Evolutionary conservation across 352 stramenopile genomes (phyloP).

Genomic region (Thalassiosira delicatula): DNA sequence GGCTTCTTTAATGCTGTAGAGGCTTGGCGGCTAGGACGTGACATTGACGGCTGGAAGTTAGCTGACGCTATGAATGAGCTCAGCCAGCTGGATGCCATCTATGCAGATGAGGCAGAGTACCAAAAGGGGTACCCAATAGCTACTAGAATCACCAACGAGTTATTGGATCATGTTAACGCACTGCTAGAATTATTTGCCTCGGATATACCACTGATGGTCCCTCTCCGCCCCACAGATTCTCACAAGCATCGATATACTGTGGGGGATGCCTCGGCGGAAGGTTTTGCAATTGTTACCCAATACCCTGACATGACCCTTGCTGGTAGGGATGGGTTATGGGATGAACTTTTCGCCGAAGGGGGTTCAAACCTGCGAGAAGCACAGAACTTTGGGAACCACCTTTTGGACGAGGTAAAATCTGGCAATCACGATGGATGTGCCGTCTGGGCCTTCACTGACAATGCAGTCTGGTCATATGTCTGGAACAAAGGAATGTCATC

Average conservation of each 20-base stretch:
- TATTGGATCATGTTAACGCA: not conserved
- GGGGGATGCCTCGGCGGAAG: slow-evolving; percentile 28
- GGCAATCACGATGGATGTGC: slow-evolving; percentile 53
- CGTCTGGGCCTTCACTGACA: slow-evolving; percentile 33
- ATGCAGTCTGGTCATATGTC: slow-evolving; percentile 37
- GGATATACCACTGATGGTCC: not conserved
- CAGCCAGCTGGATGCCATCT: no score
- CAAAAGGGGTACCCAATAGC: not conserved
- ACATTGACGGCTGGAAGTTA: not conserved
- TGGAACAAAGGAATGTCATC: slow-evolving; percentile 32
- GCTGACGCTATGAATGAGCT: not conserved
- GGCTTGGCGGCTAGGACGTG: not conserved
- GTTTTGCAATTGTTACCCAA: slow-evolving; percentile 15
- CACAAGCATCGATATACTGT: slow-evolving; percentile 12
- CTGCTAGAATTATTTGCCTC: not conserved
- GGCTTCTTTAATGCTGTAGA: slow-evolving; percentile 31
- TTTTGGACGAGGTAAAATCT: slow-evolving; percentile 29
- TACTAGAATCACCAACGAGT: not conserved
- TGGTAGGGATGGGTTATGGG: slow-evolving; percentile 12
- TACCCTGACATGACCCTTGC: slow-evolving; percentile 8
- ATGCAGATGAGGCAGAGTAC: no score
- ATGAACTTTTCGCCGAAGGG: not conserved
- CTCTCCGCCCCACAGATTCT: not conserved
- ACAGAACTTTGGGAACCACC: slow-evolving; percentile 26
- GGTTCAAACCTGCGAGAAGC: slow-evolving; percentile 41